Evolutionary conservation across 768 basidiomycete genomes (phyloP), one percentile per base, ranked within the genome.

Genomic region (Rhizopogon rudus): DNA sequence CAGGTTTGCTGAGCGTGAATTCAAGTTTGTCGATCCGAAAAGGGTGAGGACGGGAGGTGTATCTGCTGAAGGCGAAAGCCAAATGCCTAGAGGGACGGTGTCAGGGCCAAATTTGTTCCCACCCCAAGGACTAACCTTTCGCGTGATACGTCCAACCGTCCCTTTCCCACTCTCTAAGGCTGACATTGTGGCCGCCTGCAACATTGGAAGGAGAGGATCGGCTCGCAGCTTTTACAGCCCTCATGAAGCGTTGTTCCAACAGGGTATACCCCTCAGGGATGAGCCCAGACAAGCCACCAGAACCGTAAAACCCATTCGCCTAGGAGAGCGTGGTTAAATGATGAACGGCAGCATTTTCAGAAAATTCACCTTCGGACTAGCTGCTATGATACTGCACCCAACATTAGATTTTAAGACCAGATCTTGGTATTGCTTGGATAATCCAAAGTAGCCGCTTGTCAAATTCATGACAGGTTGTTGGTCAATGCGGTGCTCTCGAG

Each of bases 71-170:
- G 84, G 83, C 2, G 91, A 89, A 10, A 93, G 67, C 93, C 93
- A 97, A 37, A 94, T 82, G 35, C 93, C 93, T 94, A 56, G n/a
- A 52, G 25, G 40, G 41, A 16, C n/a, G n/a, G 29, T 17, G 9
- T 29, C 28, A 57, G 46, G 31, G 28, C 5, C 6, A 14, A 53
- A 8, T 25, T 29, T 40, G 25, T 1, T 14, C 29, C 10, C 20
- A 20, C 9, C 1, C 16, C 29, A 16, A 33, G 52, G 39, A 59
- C 69, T 40, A 58, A 96, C 95, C 97, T 80, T 99, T 99, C 25
- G 97, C 91, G 65, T 99, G 97, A 72, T 99, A 99, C 1, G 97
- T 98, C 97, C 97, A 99, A 3, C 88, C 92, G 22, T 78, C 73
- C 60, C 81, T 81, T 65, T 84, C 81, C 97, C 97, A 99, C 69